Conservation (phyloP, 805 yeast species). For the Starmerella bombicola region DNA sequence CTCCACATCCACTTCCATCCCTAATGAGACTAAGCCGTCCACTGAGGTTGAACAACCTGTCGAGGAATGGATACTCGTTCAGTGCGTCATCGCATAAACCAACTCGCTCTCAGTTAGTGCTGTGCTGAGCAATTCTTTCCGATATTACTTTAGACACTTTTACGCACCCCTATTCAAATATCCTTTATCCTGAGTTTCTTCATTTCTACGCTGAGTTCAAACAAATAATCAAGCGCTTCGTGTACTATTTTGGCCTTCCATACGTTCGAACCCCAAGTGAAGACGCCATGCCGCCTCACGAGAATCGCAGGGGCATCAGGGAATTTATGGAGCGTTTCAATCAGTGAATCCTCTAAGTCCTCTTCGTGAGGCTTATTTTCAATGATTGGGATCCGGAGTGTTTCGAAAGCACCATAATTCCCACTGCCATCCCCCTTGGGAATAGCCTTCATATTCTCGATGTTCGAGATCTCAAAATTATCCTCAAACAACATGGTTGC, state of each 20-base stretch:
- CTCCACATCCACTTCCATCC: neutral
- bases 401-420: constrained; percentile 58
- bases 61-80: neutral
- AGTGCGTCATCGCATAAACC: constrained; percentile 3
- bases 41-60: constrained; percentile 7
- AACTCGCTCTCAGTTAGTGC: too few relatives aligned
- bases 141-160: too few relatives aligned
- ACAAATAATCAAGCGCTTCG: constrained; percentile 81
- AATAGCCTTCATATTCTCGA: constrained; percentile 88
- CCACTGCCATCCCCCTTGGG: constrained; percentile 61
- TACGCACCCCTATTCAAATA: too few relatives aligned
- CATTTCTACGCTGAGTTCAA: constrained; percentile 80
- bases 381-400: constrained; percentile 73
- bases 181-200: too few relatives aligned
- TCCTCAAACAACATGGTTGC: constrained; percentile 46
- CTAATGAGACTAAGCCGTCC: constrained; percentile 2
- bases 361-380: constrained; percentile 86
- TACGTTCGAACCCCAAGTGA: constrained; percentile 89
- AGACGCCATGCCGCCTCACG: constrained; percentile 87
- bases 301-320: constrained; percentile 77
- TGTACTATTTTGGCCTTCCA: constrained; percentile 90
- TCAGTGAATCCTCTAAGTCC: constrained; percentile 51
- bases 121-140: too few relatives aligned
- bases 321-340: constrained; percentile 49
- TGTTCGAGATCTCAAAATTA: constrained; percentile 53